Evolutionary conservation across 139 green algal species (phyloP).

Genomic region (Eudorina sp.): DNA sequence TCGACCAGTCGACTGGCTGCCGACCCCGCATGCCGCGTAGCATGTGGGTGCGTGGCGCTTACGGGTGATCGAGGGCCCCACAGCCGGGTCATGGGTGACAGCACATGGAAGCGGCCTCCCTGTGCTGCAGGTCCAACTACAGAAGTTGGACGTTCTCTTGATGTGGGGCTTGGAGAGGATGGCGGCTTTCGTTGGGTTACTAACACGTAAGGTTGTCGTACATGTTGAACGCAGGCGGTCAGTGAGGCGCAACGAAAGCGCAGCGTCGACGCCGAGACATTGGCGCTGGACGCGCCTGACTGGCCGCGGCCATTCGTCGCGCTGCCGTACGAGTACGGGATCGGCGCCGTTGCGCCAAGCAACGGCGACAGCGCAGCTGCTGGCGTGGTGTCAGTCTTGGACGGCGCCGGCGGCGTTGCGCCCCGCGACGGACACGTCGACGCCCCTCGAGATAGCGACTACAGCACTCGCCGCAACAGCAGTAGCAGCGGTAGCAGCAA

Average conservation of each 20-base stretch:
- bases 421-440: not conserved
- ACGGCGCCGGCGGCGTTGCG: not conserved
- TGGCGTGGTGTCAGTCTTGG: not conserved
- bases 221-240: not conserved
- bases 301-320: not conserved
- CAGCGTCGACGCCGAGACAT: not conserved
- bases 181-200: no score
- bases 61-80: no score
- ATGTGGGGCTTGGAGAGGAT: no score
- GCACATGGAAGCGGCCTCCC: no score
- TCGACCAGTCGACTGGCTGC: no score
- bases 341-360: not conserved
- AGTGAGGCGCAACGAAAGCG: constrained; percentile 13
- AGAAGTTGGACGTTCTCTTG: no score
- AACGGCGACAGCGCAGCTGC: not conserved
- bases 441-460: not conserved
- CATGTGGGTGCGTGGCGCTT: no score
- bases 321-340: not conserved
- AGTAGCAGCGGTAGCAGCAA: not conserved
- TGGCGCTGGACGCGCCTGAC: not conserved
- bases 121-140: no score
- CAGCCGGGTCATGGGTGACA: no score
- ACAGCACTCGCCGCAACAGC: no score
- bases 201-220: no score
- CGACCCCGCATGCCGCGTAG: no score